phyloP scores from a whole-genome alignment of 1,284 basidiomycete genomes.

The Ustilago hordei region DNA sequence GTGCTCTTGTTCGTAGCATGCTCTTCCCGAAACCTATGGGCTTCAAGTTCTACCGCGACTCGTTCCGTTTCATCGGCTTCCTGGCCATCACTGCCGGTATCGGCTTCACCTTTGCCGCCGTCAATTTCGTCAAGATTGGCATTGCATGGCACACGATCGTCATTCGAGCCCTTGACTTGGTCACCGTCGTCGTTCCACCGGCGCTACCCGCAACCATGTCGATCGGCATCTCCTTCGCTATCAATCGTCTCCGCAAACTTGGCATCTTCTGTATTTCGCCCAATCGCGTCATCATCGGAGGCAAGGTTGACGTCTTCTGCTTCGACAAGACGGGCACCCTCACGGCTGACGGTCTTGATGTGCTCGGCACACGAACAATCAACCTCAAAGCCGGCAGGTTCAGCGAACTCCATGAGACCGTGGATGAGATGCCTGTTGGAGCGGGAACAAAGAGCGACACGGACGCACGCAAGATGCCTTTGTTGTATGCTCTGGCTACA shows the following conservation, averaged over 20 bases:
- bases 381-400: conserved; percentile 75
- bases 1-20: conserved; percentile 95
- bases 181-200: conserved; percentile 97
- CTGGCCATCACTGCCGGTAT: conserved; percentile 87
- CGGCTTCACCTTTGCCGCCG: conserved; percentile 77
- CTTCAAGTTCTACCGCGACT: conserved; percentile 92
- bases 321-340: conserved; percentile 99
- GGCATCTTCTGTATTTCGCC: conserved; percentile 98
- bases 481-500: conserved; percentile 92
- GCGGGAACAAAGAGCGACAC: conserved; percentile 70
- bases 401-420: conserved; percentile 88
- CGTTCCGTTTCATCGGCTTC: conserved; percentile 94
- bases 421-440: conserved; percentile 82
- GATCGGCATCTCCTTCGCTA: conserved; percentile 96
- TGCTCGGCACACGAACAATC: conserved; percentile 74
- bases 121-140: conserved; percentile 91
- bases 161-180: conserved; percentile 92
- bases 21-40: conserved; percentile 98
- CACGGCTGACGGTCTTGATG: conserved; percentile 97
- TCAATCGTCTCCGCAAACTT: conserved; percentile 84
- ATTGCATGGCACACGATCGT: conserved; percentile 87
- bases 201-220: conserved; percentile 96
- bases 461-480: conserved; percentile 77
- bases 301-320: conserved; percentile 97
- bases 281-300: conserved; percentile 93